Evolutionary conservation across 179 eudicot species (phyloP).

Genomic region (Heliamphora pulchella): DNA sequence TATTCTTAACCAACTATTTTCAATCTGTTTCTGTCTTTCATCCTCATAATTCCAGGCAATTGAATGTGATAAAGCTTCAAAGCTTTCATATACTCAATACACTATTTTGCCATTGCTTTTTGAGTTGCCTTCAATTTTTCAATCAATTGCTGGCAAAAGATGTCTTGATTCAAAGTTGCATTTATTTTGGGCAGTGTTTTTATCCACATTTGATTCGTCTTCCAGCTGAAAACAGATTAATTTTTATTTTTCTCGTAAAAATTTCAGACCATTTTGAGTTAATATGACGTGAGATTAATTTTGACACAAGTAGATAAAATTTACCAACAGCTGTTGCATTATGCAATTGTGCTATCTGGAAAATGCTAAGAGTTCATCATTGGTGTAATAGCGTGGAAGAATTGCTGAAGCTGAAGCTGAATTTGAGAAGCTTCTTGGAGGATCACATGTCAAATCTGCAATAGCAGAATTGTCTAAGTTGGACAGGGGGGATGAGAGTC

Average conservation of each 20-base stretch:
- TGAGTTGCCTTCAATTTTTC: neutral
- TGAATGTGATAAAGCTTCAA: neutral
- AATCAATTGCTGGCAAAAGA: neutral
- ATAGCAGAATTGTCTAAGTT: constrained; percentile 64
- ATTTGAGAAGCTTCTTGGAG: constrained; percentile 74
- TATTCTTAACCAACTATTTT: neutral
- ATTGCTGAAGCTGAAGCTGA: constrained; percentile 65
- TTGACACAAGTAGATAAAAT: neutral
- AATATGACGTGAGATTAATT: neutral
- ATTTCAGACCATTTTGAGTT: neutral
- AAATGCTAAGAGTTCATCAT: constrained; percentile 4
- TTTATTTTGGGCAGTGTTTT: neutral
- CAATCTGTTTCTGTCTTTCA: neutral
- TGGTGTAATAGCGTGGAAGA: constrained; percentile 58
- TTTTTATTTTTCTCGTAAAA: neutral
- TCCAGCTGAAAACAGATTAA: neutral
- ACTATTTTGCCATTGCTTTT: neutral
- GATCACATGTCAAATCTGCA: constrained; percentile 60
- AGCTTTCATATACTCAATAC: neutral
- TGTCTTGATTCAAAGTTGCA: neutral
- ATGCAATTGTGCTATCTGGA: neutral
- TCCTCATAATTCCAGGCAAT: neutral
- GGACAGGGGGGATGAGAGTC: constrained; percentile 72
- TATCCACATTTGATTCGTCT: constrained; percentile 3
- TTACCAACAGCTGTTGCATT: neutral